These are phyloP conservation scores for Anaeromyces robustus DNA, from an alignment of 192 early-diverging fungal species.

Conservation along the genomic window DNA sequence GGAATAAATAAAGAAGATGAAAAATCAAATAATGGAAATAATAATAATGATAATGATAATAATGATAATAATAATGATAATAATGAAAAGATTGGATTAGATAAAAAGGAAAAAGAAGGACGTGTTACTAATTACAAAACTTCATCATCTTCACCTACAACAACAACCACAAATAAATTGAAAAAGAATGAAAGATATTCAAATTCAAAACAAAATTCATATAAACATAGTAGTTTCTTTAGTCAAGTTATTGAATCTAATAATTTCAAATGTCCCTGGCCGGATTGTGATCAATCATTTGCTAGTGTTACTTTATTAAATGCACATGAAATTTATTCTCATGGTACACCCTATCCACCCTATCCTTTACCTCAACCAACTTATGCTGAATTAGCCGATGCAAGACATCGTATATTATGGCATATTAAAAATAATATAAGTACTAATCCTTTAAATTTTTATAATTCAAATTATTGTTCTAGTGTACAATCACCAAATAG, in stretches of 20 bases:
- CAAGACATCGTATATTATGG: background rate
- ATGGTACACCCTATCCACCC: background rate
- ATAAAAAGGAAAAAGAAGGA: background rate
- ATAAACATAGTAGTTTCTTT: background rate
- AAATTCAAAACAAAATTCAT: background rate
- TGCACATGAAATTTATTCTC: background rate
- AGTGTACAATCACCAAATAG: background rate
- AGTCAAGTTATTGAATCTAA: background rate
- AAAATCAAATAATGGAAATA: background rate
- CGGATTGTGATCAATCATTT: background rate
- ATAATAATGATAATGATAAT: background rate
- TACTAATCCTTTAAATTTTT: background rate
- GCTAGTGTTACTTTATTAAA: background rate
- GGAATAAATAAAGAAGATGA: background rate
- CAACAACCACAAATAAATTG: background rate
- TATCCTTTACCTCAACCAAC: background rate
- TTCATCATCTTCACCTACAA: background rate
- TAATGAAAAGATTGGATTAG: background rate
- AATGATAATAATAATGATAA: background rate
- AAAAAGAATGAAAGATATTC: background rate
- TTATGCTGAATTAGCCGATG: background rate
- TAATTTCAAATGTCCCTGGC: background rate
- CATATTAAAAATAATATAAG: background rate
- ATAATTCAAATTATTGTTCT: background rate
- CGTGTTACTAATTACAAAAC: background rate